These are phyloP conservation scores for Kwoniella dendrophila DNA, from an alignment of 768 basidiomycete species.

Conservation along the genomic window DNA sequence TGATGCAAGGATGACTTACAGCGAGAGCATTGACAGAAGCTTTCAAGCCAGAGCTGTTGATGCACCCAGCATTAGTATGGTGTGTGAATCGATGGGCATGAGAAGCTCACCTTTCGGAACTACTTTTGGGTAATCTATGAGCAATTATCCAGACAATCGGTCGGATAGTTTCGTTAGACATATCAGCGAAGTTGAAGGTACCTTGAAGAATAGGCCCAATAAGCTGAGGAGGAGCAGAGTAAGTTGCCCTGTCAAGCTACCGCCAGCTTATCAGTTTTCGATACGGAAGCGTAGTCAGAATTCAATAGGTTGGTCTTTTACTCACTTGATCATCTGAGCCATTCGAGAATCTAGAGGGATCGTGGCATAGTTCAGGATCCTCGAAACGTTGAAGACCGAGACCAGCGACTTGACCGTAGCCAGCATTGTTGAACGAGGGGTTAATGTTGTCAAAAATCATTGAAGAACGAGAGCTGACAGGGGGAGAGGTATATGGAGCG, in stretches of 20 bases:
- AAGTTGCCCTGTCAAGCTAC: slow-evolving; percentile 7
- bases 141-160: slow-evolving; percentile 46
- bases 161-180: slow-evolving; percentile 29
- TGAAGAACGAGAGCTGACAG: slow-evolving; percentile 6
- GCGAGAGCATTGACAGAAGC: slow-evolving; percentile 43
- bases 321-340: slow-evolving; percentile 6
- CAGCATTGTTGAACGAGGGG: slow-evolving; percentile 4
- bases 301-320: not conserved
- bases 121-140: slow-evolving; percentile 32
- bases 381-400: slow-evolving; percentile 17
- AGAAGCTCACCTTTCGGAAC: slow-evolving; percentile 31
- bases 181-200: slow-evolving; percentile 32
- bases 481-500: not conserved
- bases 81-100: not conserved
- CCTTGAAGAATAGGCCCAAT: slow-evolving; percentile 27
- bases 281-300: not conserved
- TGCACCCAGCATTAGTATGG: not conserved
- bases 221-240: slow-evolving; percentile 19
- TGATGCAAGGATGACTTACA: slow-evolving; percentile 19
- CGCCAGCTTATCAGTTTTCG: not conserved
- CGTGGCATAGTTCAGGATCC: slow-evolving; percentile 19
- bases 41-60: slow-evolving; percentile 35
- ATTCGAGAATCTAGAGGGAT: not conserved
- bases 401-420: slow-evolving; percentile 14
- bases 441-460: slow-evolving; percentile 22